Evolutionary conservation across 495 filamentous ascomycete genomes (phyloP).

Genomic region (Bryoglossum gracile): DNA sequence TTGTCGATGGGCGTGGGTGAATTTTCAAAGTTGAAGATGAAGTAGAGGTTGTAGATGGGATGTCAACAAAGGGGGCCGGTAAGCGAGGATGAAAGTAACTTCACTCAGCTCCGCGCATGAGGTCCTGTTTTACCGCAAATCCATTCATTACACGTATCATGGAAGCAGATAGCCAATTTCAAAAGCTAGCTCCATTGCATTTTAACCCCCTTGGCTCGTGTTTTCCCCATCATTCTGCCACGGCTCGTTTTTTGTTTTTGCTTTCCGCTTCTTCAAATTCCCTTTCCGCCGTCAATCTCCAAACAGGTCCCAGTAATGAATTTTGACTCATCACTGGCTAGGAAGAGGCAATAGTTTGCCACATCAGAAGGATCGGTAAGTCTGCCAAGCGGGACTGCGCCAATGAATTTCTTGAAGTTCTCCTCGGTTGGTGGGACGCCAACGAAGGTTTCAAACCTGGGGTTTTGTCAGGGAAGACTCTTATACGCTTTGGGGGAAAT

Average conservation of each 20-base stretch:
- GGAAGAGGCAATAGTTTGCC: constrained; percentile 56
- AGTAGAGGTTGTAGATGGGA: no score
- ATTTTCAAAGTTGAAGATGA: no score
- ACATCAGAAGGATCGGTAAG: constrained; percentile 58
- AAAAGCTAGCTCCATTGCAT: not conserved
- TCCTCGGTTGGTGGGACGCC: constrained; percentile 61
- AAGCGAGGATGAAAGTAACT: no score
- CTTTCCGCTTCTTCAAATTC: constrained; percentile 11
- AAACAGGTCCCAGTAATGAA: constrained; percentile 65
- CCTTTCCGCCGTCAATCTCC: constrained; percentile 51
- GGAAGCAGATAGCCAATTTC: no score
- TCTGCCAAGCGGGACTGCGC: constrained; percentile 58
- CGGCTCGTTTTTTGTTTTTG: not conserved
- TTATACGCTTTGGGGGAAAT: not conserved
- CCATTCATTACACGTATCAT: no score
- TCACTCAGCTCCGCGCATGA: no score
- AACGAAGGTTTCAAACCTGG: constrained; percentile 52
- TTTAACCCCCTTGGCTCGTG: not conserved
- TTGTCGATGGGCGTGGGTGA: no score
- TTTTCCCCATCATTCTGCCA: not conserved
- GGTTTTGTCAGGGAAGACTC: not conserved
- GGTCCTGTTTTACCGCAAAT: no score
- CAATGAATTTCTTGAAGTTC: constrained; percentile 59
- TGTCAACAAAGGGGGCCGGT: no score
- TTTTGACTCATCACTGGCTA: constrained; percentile 58